These are phyloP conservation scores for Crithidia acanthocephali DNA, from an alignment of 208 protist genomes.

Conservation along the genomic window DNA sequence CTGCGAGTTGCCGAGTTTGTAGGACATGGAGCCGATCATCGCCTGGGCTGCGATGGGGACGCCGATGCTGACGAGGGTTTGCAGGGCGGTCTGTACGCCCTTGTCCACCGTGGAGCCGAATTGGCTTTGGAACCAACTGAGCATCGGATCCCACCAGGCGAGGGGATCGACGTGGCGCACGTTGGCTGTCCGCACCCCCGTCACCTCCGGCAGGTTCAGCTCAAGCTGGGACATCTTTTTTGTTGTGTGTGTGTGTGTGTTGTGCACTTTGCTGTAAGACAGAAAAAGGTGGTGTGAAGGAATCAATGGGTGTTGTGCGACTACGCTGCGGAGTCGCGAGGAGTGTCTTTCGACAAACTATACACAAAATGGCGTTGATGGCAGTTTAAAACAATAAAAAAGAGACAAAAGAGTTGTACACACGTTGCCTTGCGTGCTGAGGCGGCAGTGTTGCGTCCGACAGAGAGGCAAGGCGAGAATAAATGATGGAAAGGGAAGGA, in stretches of 20 bases:
- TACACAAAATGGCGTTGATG: no score
- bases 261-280: no score
- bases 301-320: no score
- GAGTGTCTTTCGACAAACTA: no score
- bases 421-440: no score
- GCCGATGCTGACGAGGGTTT: slow-evolving; percentile 1
- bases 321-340: no score
- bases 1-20: slow-evolving; percentile 24
- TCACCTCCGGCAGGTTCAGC: background rate
- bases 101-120: background rate
- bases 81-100: background rate
- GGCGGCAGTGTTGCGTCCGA: no score
- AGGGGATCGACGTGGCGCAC: slow-evolving; percentile 8
- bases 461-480: no score
- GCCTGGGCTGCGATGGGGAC: slow-evolving; percentile 21
- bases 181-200: slow-evolving; percentile 8
- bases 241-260: background rate
- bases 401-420: no score
- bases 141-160: background rate
- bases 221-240: slow-evolving; percentile 3
- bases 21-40: slow-evolving; percentile 12
- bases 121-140: slow-evolving; percentile 1
- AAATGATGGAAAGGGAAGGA: slow-evolving; percentile 1
- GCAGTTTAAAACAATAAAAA: no score
- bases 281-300: no score